phyloP scores from a whole-genome alignment of 2,329 filamentous ascomycete genomes.

The Fusarium liriodendri region DNA sequence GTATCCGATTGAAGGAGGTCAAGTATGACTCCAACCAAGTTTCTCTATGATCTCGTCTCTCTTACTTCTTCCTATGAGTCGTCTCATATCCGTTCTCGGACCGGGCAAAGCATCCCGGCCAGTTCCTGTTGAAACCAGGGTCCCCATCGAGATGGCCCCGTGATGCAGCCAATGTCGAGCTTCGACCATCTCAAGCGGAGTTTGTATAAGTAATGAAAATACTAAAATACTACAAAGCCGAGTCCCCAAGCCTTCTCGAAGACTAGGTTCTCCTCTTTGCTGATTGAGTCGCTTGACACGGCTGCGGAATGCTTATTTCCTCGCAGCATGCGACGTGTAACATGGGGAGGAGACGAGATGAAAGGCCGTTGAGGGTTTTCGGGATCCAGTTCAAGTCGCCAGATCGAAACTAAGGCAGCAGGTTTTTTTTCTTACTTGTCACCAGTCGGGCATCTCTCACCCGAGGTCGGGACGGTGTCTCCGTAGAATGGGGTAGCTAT shows the following conservation, averaged over 20 bases:
- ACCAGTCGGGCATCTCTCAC: conserved; percentile 11
- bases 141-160: conserved; percentile 2
- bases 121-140: not conserved
- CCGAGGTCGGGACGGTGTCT: conserved; percentile 4
- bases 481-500: not conserved
- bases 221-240: conserved; percentile 5
- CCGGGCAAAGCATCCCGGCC: conserved; percentile 1
- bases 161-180: not conserved
- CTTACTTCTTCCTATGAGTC: not conserved
- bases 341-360: not conserved
- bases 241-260: not conserved
- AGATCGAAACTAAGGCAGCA: conserved; percentile 11
- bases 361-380: not conserved
- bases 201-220: conserved; percentile 29
- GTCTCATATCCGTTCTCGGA: conserved; percentile 4
- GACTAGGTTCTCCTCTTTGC: conserved; percentile 30
- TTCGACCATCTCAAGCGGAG: conserved; percentile 21
- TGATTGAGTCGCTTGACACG: conserved; percentile 7
- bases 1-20: not conserved
- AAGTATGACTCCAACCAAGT: not conserved
- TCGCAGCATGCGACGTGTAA: not conserved
- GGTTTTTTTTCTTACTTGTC: not conserved
- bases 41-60: not conserved
- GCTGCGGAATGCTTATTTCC: conserved; percentile 32
- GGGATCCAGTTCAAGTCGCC: not conserved